phyloP scores from a whole-genome alignment of 106 monocot species.

The Platanthera zijinensis region DNA sequence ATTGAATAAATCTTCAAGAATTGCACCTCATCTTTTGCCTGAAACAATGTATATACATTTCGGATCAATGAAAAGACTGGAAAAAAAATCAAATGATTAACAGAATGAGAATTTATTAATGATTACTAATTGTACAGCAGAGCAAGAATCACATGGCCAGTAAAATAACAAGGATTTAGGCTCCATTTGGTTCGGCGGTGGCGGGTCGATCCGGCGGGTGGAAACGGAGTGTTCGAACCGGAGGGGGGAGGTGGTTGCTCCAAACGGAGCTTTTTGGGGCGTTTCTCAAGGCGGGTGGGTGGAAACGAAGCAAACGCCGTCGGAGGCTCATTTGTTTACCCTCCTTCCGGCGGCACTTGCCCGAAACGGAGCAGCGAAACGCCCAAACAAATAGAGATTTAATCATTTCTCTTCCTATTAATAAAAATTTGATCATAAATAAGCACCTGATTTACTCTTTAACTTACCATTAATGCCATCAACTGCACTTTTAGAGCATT shows the following conservation, averaged over 20 bases:
- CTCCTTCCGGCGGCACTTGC: no score
- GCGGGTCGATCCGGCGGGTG: no score
- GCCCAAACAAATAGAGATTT: no score
- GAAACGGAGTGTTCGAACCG: no score
- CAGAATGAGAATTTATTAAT: background rate
- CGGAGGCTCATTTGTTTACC: no score
- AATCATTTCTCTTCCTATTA: background rate
- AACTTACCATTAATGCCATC: background rate
- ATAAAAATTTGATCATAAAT: background rate
- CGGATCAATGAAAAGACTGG: background rate
- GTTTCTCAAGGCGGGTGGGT: no score
- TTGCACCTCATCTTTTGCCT: background rate
- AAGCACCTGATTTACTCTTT: background rate
- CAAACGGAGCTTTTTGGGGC: no score
- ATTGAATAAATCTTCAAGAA: background rate
- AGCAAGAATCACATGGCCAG: background rate
- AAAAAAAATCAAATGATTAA: background rate
- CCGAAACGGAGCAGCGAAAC: no score
- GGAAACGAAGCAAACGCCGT: no score
- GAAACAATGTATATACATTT: background rate
- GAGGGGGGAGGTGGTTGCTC: no score
- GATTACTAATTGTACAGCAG: background rate
- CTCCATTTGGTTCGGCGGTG: no score
- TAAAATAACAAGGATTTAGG: background rate
- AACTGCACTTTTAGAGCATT: no score